Base-by-base conservation (phyloP, 257 asterid species). In the Petunia axillaris region DNA sequence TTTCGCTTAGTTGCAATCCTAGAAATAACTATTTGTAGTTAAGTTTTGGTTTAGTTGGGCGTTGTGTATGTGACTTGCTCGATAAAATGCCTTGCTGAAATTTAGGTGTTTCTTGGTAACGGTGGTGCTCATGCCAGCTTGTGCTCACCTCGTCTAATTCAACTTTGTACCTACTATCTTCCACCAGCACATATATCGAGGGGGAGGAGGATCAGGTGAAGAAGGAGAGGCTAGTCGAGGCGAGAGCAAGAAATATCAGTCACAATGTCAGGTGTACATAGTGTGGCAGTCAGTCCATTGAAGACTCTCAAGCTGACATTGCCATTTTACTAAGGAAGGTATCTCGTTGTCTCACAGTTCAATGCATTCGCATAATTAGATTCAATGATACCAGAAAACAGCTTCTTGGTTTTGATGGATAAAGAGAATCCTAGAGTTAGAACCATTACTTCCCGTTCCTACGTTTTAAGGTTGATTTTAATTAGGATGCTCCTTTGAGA, bases 241-340 rank as follows among this genome's bases (percentile, higher is more conserved):
- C 98, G 40, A 89, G 99, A 75, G 97, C 98, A 11, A 91, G 93
- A 85, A 93, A 88, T 76, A 93, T 95, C 84, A 93, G 97, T 87
- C 99, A 95, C 85, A 93, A 92, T 46, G 99, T 95, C 48, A 89
- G 98, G 89, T 95, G 99, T 84, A 93, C 97, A 35, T 97, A 92
- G 78, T 95, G 98, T 83, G 98, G 99, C 59, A 93, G 98, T 83
- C 99, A 93, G 86, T 95, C 99, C 64, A 95, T 95, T 79, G 99
- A 95, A 88, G 98, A 93, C 74, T 95, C 98, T 9, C 97, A 93
- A 88, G 99, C 98, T 59, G 99, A 95, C 80, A 55, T 93, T 84
- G 99, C 99, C 6, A 85, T 93, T 85, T 92, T 93, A 82, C 97
- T 95, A 53, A 92, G 97, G 46, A 93, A 95, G 97, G 98, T 94